Conservation (phyloP, 1,284 basidiomycete species). For the Cerrena zonata region DNA sequence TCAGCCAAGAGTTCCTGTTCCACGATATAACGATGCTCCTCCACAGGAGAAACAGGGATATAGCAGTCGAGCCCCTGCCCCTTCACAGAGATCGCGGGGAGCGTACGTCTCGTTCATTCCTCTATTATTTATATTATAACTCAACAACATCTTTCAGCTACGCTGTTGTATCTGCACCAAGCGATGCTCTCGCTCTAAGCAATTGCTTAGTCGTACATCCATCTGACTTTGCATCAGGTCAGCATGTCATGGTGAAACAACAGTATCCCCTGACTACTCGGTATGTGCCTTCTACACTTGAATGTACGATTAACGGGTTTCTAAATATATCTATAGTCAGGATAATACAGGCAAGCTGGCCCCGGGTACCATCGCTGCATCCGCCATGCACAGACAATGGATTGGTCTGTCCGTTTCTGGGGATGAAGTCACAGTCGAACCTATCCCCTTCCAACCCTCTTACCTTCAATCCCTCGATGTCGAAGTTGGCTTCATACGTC, state of each 20-base stretch:
- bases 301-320: neutral
- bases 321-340: conserved; percentile 42
- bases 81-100: conserved; percentile 32
- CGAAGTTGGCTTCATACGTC: conserved; percentile 70
- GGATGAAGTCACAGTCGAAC: conserved; percentile 69
- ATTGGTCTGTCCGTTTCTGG: conserved; percentile 76
- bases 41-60: conserved; percentile 36
- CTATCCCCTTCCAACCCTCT: conserved; percentile 57
- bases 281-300: conserved; percentile 38
- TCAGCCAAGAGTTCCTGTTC: conserved; percentile 26
- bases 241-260: conserved; percentile 73
- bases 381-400: conserved; percentile 77
- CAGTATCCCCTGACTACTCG: conserved; percentile 65
- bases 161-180: conserved; percentile 52
- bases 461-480: conserved; percentile 78
- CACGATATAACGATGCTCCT: conserved; percentile 49
- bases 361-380: conserved; percentile 62
- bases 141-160: conserved; percentile 36
- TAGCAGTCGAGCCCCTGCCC: conserved; percentile 10
- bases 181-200: conserved; percentile 65
- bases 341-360: conserved; percentile 68
- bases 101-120: conserved; percentile 34
- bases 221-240: conserved; percentile 64
- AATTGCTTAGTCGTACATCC: conserved; percentile 80
- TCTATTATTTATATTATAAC: neutral